Evolutionary conservation across 768 basidiomycete genomes (phyloP), one percentile per base, ranked within the genome.

Genomic region (Ramaria sp.): DNA sequence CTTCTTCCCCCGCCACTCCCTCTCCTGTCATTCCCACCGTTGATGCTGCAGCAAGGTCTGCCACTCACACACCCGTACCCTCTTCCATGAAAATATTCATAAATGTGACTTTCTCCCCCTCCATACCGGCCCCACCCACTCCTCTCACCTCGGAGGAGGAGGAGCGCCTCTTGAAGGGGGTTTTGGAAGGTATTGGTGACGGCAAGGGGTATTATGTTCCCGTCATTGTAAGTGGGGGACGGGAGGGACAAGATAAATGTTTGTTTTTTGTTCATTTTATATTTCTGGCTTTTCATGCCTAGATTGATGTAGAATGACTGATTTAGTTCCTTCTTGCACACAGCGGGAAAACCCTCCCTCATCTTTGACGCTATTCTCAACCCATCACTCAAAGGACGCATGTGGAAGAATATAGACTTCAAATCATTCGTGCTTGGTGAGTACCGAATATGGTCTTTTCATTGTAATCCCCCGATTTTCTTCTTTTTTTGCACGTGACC

Each of bases 281-380:
- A 37, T 55, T 52, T 57, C 42, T 56, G 5, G 48, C 50, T 48
- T 6, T 57, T 32, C 45, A 55, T 8, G 20, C 24, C n/a, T 25
- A 13, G 50, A 45, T 39, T 22, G 37, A 55, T 63, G 43, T 48
- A 16, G 28, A 44, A 20, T 12, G 41, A 25, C 13, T 34, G 32
- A 44, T 43, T 28, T 8, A 37, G 7, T 28, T 5, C 27, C 41
- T 27, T 27, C 38, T 15, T 22, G 10, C 45, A 42, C 24, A 32
- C 48, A 89, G 88, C 81, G 59, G 88, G 87, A 4, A 83, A 82
- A 30, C 70, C 77, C 0, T 76, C 80, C 4, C 62, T 85, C 36
- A 83, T 89, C 5, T 82, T 90, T 59, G 88, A 90, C 65, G 82
- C 82, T 58, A 70, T 89, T 1, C 81, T 78, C 65, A 76, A 85